These are phyloP conservation scores for Artemisia argyi DNA, from an alignment of 129 eudicot species.

Conservation along the genomic window DNA sequence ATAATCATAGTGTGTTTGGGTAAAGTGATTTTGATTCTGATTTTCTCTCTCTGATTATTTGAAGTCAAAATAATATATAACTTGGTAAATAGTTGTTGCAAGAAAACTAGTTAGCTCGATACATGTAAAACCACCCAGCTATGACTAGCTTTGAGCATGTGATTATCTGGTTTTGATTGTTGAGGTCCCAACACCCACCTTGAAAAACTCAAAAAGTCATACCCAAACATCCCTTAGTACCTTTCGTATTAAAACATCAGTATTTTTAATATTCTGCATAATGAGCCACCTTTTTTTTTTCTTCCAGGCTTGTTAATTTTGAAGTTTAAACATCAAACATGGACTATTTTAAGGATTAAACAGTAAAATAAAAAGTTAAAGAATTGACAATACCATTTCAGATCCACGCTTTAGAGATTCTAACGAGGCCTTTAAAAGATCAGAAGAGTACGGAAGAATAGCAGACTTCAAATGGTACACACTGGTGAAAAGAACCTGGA, in stretches of 20 bases:
- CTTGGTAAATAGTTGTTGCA: no score
- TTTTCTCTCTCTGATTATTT: neutral
- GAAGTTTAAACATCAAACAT: constrained; percentile 6
- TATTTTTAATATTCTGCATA: neutral
- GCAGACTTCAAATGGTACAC: constrained; percentile 74
- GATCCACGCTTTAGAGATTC: constrained; percentile 56
- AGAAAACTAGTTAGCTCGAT: no score
- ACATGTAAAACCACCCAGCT: neutral
- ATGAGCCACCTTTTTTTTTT: neutral
- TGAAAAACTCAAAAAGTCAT: neutral
- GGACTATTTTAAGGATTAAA: neutral
- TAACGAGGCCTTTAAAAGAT: constrained; percentile 54
- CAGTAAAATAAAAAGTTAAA: neutral
- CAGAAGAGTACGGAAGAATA: constrained; percentile 56
- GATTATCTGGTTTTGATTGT: neutral
- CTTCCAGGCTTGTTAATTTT: neutral
- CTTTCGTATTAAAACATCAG: no score
- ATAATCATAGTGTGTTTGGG: neutral
- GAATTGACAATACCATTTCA: constrained; percentile 49
- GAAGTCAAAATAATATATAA: no score
- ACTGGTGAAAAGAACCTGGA: constrained; percentile 79
- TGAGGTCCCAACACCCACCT: constrained; percentile 1
- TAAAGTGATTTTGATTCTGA: neutral
- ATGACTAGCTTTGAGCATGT: neutral
- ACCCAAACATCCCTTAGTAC: neutral